Conservation (phyloP, 2,329 filamentous ascomycete genomes). For the Alternaria sp. region DNA sequence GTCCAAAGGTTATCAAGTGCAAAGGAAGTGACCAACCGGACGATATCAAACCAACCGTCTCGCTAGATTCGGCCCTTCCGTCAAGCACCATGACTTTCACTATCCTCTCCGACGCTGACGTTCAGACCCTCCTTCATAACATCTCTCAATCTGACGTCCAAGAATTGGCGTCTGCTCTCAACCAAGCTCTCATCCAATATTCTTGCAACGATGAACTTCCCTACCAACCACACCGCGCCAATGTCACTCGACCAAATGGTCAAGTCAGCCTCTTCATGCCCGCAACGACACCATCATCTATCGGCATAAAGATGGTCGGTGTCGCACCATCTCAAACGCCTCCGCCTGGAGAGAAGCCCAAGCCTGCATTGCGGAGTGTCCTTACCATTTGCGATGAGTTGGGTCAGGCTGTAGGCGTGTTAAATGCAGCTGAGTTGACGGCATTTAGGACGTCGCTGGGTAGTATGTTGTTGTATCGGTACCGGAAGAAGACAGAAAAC, state of each 20-base stretch:
- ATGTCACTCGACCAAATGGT: constrained; percentile 50
- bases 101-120: constrained; percentile 25
- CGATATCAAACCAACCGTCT: background rate
- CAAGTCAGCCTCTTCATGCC: constrained; percentile 78
- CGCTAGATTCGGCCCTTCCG: background rate
- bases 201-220: constrained; percentile 32
- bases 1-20: background rate
- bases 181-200: constrained; percentile 42
- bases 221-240: constrained; percentile 55
- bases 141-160: constrained; percentile 30
- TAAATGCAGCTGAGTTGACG: constrained; percentile 78
- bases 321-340: constrained; percentile 55
- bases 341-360: constrained; percentile 26
- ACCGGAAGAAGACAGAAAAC: constrained; percentile 31
- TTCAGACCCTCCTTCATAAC: constrained; percentile 47
- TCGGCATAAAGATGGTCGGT: constrained; percentile 74
- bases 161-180: constrained; percentile 9
- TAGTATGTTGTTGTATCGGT: constrained; percentile 65
- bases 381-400: constrained; percentile 63
- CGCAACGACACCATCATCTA: constrained; percentile 68
- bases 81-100: constrained; percentile 18
- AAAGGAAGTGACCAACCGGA: background rate
- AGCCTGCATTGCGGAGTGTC: constrained; percentile 65
- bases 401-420: constrained; percentile 70
- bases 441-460: constrained; percentile 82